Evolutionary conservation across 202 grass and related monocot species (phyloP), one percentile per base, ranked within the genome.

Genomic region (Eragrostis tef): DNA sequence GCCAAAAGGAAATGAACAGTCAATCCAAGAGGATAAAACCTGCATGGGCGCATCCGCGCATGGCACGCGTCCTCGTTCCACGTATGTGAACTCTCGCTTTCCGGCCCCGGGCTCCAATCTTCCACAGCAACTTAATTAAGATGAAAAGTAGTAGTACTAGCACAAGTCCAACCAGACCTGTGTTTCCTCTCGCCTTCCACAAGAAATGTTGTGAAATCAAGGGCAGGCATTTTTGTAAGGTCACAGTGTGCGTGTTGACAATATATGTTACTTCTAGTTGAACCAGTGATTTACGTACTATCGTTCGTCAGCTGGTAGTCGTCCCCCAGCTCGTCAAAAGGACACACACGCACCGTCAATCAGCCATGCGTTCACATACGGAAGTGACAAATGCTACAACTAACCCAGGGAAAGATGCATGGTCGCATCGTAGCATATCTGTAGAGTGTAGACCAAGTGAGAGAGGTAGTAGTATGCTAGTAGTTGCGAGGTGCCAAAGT

Each of bases 351-450:
- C 26, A 45, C 36, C 17, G 78, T 45, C 64, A 9, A 57, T 24
- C 51, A 39, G 36, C 36, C 83, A 73, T 73, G 75, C 26, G 83
- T 85, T 85, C 83, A 79, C 67, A 79, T 73, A 24, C 39, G 22
- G 7, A 74, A 17, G 52, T 45, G 64, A 25, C 52, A 63, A 70
- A 62, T 16, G 24, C 16, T 2, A 29, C 27, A 73, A 41, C 56
- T 14, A 57, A 16, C 49, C n/a, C 21, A 17, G 12, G 17, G 36
- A 42, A 27, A 41, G 25, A 29, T 17, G 13, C 19, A 77, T 42
- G 19, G 64, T 84, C 52, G 27, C 43, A 39, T 60, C 63, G 10
- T 46, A 45, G 62, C 50, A 13, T 58, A 48, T 7, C 14, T n/a
- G n/a, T 39, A 48, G 17, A 49, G 45, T n/a, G 44, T 54, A 42